phyloP scores from a whole-genome alignment of 768 basidiomycete species.

The Tricholoma matsutake region DNA sequence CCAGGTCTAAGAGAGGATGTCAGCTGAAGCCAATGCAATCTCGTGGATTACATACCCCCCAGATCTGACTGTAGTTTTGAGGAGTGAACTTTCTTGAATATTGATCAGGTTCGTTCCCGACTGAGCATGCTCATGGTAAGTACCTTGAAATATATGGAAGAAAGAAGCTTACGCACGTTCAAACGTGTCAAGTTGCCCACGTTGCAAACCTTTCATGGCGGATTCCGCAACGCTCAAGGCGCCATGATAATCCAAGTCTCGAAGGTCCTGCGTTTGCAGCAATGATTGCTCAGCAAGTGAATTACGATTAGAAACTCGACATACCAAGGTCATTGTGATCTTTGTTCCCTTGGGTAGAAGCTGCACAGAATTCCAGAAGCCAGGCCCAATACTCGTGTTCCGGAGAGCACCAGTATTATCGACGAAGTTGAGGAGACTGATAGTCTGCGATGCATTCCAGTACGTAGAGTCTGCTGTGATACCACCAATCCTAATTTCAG shows the following conservation, averaged over 20 bases:
- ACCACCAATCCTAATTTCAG: constrained; percentile 49
- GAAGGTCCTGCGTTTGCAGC: constrained; percentile 36
- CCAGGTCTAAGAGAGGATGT: constrained; percentile 36
- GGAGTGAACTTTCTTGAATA: constrained; percentile 39
- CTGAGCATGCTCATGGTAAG: constrained; percentile 21
- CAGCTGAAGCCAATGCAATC: background rate
- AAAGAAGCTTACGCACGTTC: constrained; percentile 35
- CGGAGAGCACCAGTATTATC: constrained; percentile 39
- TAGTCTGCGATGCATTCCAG: constrained; percentile 40
- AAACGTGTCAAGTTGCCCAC: constrained; percentile 36
- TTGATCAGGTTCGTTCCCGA: constrained; percentile 57
- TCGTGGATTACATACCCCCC: constrained; percentile 34
- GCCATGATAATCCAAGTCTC: constrained; percentile 40
- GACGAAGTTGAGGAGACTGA: constrained; percentile 42
- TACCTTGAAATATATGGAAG: background rate
- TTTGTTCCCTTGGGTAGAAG: constrained; percentile 46
- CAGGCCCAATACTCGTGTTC: constrained; percentile 51
- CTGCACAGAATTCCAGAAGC: constrained; percentile 46
- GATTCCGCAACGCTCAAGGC: constrained; percentile 43
- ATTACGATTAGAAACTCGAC: constrained; percentile 5
- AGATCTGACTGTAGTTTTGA: constrained; percentile 40
- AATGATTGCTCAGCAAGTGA: background rate
- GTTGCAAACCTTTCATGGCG: constrained; percentile 33
- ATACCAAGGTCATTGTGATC: constrained; percentile 43
- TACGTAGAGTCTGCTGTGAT: constrained; percentile 54